phyloP scores from a whole-genome alignment of 352 stramenopile species.

The Pythium sukuiense region DNA sequence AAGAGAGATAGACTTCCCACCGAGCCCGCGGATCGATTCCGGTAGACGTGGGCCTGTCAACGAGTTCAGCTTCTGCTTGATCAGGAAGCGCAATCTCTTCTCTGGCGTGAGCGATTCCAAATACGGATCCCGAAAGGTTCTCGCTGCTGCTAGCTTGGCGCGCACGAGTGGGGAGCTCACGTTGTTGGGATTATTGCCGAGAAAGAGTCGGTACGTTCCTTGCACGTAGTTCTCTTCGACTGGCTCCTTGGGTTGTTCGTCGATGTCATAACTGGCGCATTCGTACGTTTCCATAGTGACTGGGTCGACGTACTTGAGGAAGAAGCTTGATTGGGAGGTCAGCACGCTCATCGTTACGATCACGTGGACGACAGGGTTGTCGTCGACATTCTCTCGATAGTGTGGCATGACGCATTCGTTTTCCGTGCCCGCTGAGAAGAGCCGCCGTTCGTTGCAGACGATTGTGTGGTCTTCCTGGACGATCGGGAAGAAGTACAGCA shows the following conservation, averaged over 20 bases:
- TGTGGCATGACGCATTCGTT: conserved; percentile 38
- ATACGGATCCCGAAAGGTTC: conserved; percentile 23
- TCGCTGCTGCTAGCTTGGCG: conserved; percentile 9
- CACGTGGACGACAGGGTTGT: conserved; percentile 59
- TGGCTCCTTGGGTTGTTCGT: conserved; percentile 25
- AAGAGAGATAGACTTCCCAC: conserved; percentile 48
- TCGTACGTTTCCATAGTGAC: conserved; percentile 43
- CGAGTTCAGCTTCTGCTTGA: conserved; percentile 58
- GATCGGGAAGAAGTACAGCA: conserved; percentile 68
- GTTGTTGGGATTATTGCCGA: conserved; percentile 71
- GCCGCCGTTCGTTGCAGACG: conserved; percentile 53
- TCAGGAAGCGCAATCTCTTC: conserved; percentile 42
- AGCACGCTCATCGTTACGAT: conserved; percentile 41
- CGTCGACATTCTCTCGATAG: conserved; percentile 28
- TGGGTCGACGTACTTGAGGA: conserved; percentile 54
- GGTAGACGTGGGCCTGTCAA: conserved; percentile 59
- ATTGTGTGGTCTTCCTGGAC: conserved; percentile 28
- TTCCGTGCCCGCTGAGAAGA: conserved; percentile 31
- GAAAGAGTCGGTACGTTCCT: conserved; percentile 54
- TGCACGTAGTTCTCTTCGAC: conserved; percentile 44
- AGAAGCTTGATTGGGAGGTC: conserved; percentile 45
- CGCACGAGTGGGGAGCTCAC: conserved; percentile 26
- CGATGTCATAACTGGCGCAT: conserved; percentile 37
- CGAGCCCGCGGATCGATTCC: conserved; percentile 55
- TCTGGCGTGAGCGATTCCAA: conserved; percentile 20